Evolutionary conservation across 371 early-diverging fungal genomes (phyloP).

Genomic region (Mucor mucedo): DNA sequence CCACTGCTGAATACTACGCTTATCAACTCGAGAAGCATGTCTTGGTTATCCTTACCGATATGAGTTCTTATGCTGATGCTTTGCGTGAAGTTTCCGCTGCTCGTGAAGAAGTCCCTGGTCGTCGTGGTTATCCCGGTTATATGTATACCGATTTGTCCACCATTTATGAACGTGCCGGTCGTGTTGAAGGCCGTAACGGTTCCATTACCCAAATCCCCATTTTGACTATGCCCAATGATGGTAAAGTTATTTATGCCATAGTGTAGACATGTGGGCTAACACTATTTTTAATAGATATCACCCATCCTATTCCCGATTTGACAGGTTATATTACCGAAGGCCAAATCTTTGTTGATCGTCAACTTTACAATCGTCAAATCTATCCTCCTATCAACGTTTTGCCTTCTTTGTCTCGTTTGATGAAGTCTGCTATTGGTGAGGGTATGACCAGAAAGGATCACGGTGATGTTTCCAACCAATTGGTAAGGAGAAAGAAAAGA

Average conservation of each 20-base stretch:
- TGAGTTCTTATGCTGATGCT: constrained; percentile 99
- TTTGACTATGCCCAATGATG: constrained; percentile 99
- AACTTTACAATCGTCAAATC: constrained; percentile 99
- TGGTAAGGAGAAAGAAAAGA: constrained; percentile 70
- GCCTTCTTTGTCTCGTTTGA: constrained; percentile 98
- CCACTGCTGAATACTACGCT: constrained; percentile 99
- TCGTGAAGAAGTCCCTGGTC: constrained; percentile 99
- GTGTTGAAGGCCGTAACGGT: constrained; percentile 99
- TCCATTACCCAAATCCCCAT: constrained; percentile 99
- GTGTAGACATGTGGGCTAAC: neutral
- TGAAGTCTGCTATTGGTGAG: constrained; percentile 99
- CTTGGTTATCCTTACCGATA: constrained; percentile 99
- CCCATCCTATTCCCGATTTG: constrained; percentile 99
- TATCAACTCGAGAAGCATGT: constrained; percentile 99
- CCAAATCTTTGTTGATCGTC: constrained; percentile 99
- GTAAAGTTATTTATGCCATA: constrained; percentile 42
- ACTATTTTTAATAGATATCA: constrained; percentile 87
- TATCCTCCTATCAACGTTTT: constrained; percentile 99
- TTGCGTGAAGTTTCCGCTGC: constrained; percentile 99
- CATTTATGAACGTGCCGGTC: constrained; percentile 99
- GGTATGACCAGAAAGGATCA: constrained; percentile 99
- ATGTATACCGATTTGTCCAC: constrained; percentile 99
- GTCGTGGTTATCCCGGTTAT: constrained; percentile 99
- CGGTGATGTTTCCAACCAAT: constrained; percentile 99
- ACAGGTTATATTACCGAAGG: constrained; percentile 99